phyloP scores from a whole-genome alignment of 1,139 yeast genomes.

The Lizanozyma gosingica region DNA sequence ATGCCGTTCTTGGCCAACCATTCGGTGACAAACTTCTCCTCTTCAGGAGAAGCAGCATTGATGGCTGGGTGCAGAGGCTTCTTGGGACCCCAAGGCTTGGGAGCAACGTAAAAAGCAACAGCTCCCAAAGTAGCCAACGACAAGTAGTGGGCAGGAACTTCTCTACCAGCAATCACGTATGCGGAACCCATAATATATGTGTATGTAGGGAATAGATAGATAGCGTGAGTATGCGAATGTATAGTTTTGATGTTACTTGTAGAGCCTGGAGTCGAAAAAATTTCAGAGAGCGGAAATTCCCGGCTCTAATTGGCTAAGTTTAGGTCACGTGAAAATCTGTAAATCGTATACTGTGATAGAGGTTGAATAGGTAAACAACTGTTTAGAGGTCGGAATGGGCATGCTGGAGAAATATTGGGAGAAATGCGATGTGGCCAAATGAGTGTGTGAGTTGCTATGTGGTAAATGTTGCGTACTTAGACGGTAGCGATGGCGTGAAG shows the following conservation, averaged over 20 bases:
- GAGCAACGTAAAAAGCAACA: conserved; percentile 47
- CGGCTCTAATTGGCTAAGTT: background rate
- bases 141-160: conserved; percentile 65
- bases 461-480: too few relatives aligned
- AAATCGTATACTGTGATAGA: too few relatives aligned
- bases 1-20: background rate
- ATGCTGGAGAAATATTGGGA: too few relatives aligned
- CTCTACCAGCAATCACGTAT: conserved; percentile 67
- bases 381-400: too few relatives aligned
- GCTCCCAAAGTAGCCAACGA: conserved; percentile 63
- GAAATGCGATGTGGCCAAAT: too few relatives aligned
- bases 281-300: background rate
- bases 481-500: too few relatives aligned
- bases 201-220: background rate
- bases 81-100: conserved; percentile 62
- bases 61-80: conserved; percentile 54
- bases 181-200: conserved; percentile 60
- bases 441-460: too few relatives aligned
- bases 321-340: background rate
- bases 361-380: too few relatives aligned
- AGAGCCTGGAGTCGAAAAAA: too few relatives aligned
- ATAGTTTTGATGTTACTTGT: background rate
- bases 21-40: conserved; percentile 52
- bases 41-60: conserved; percentile 76
- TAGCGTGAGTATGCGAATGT: background rate